Evolutionary conservation across 2,329 filamentous ascomycete species (phyloP).

Genomic region (Paramyrothecium sp.): DNA sequence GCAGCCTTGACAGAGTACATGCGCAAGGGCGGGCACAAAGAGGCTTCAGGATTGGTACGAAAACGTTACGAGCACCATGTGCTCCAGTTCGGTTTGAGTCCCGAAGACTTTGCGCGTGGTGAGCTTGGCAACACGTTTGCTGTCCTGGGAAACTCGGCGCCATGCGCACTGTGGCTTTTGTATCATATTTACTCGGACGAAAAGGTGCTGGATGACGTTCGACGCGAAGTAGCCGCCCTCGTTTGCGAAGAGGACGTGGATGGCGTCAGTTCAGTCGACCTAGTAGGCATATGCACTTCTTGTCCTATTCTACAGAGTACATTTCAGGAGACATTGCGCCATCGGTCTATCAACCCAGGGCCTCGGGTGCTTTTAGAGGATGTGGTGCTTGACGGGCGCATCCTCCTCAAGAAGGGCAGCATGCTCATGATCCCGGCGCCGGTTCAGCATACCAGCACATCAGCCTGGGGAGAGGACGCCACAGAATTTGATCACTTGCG

Average conservation of each 20-base stretch:
- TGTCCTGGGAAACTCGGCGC: background rate
- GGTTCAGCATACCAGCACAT: background rate
- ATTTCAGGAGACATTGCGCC: background rate
- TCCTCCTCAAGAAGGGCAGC: background rate
- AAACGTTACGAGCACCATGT: background rate
- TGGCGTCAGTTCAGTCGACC: background rate
- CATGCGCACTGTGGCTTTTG: background rate
- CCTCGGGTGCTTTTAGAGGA: background rate
- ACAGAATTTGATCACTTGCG: background rate
- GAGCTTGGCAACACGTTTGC: constrained; percentile 1
- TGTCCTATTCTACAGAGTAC: background rate
- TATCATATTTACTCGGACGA: background rate
- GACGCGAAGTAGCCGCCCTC: background rate
- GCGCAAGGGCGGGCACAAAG: background rate
- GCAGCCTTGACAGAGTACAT: background rate
- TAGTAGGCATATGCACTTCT: background rate
- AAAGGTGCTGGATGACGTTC: background rate
- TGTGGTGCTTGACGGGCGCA: background rate
- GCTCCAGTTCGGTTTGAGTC: background rate
- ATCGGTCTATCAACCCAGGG: background rate
- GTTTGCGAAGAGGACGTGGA: background rate
- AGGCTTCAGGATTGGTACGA: background rate
- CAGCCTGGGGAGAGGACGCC: background rate
- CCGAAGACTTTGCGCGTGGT: background rate
- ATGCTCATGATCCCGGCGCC: background rate